Percentiles rank a stretch among this genome's conserved stretches.
phyloP scores from a whole-genome alignment of 2,329 filamentous ascomycete species.

The Ceratocystis variospora region DNA sequence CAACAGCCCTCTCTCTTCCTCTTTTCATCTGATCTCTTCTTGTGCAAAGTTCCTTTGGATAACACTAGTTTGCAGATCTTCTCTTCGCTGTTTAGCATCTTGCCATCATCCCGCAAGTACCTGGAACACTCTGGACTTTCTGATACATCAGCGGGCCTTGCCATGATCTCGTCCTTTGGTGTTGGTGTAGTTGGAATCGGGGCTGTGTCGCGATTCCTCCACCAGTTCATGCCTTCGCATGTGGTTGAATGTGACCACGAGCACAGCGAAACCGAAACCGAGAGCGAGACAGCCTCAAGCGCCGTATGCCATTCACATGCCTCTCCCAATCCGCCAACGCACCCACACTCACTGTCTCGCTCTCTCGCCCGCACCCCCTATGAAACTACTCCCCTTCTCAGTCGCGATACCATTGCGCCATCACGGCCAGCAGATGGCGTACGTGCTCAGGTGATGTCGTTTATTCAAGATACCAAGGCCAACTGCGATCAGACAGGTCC shows the following conservation, averaged over 20 bases:
- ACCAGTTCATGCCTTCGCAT: slow-evolving; percentile 62
- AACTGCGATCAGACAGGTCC: slow-evolving; percentile 48
- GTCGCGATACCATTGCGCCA: slow-evolving; percentile 31
- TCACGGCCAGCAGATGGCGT: slow-evolving; percentile 31
- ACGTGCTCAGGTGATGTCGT: slow-evolving; percentile 45
- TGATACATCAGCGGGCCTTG: slow-evolving; percentile 51
- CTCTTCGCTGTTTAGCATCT: slow-evolving; percentile 82
- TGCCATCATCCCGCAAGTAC: slow-evolving; percentile 72
- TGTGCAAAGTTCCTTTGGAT: slow-evolving; percentile 6
- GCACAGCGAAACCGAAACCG: slow-evolving; percentile 38
- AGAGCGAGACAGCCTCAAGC: neutral
- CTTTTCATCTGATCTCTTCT: neutral
- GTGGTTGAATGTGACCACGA: slow-evolving; percentile 69
- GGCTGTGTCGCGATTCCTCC: slow-evolving; percentile 54
- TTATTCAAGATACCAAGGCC: slow-evolving; percentile 49
- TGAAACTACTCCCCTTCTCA: slow-evolving; percentile 4
- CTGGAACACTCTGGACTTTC: slow-evolving; percentile 55
- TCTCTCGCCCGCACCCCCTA: neutral
- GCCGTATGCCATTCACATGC: neutral
- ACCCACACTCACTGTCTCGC: neutral
- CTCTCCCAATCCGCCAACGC: neutral
- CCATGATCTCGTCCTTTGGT: slow-evolving; percentile 56
- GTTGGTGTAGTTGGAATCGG: slow-evolving; percentile 65
- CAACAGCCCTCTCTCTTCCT: neutral
- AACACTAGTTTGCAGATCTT: slow-evolving; percentile 52